Percentiles rank a stretch among this genome's conserved stretches.
These are phyloP conservation scores for Phialophora macrospora DNA, from an alignment of 2,329 filamentous ascomycete species.

Conservation along the genomic window DNA sequence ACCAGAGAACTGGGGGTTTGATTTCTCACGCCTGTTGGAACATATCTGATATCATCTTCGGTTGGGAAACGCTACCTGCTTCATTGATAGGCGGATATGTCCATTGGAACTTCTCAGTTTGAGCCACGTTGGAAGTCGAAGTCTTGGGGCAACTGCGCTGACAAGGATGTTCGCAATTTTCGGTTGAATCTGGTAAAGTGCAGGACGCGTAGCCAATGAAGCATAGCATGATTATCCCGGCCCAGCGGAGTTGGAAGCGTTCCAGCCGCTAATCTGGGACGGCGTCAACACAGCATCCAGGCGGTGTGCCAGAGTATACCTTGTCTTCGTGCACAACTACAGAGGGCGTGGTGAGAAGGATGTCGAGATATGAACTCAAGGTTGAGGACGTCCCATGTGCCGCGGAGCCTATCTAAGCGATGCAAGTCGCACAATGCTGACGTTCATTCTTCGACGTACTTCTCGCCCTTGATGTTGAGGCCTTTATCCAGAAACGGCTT, in stretches of 20 bases:
- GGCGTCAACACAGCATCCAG: neutral
- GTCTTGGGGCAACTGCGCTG: neutral
- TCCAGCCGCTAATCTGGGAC: neutral
- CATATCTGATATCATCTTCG: neutral
- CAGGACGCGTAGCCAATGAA: constrained; percentile 5
- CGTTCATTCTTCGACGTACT: neutral
- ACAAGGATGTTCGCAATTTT: constrained; percentile 23
- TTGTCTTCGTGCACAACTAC: neutral
- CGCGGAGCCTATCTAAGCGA: neutral
- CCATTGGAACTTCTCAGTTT: constrained; percentile 3
- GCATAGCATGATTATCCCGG: constrained; percentile 7
- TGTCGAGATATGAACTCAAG: neutral
- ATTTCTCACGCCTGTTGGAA: neutral
- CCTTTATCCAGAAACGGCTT: constrained; percentile 17
- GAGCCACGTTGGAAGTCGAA: constrained; percentile 3
- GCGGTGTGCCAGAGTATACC: neutral
- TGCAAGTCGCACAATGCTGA: neutral
- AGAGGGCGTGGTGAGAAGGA: neutral
- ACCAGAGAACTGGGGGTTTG: neutral
- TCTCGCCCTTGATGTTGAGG: constrained; percentile 19
- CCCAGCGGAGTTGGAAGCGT: neutral
- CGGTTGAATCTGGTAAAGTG: constrained; percentile 15
- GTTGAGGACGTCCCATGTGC: neutral
- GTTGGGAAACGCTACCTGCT: constrained; percentile 3
- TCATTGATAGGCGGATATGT: constrained; percentile 10